Percentiles rank a stretch among this genome's conserved stretches.
Evolutionary conservation across 176 grass and related monocot genomes (phyloP).

Genomic region (Thinopyrum elongatum): DNA sequence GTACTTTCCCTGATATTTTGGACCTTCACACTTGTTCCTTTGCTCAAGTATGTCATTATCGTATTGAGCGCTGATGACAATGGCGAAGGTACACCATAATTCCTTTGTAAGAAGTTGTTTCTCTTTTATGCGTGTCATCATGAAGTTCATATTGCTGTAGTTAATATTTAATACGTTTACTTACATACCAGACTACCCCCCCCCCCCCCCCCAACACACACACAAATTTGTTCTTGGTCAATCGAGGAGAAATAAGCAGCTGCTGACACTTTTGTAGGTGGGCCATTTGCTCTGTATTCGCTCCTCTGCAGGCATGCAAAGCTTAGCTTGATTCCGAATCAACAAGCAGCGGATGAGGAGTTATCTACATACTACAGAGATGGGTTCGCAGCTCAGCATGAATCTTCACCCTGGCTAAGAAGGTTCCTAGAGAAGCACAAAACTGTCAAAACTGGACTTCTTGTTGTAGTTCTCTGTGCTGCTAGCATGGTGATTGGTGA

Average conservation of each 20-base stretch:
- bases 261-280: slow-evolving; percentile 53
- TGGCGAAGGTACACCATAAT: slow-evolving; percentile 61
- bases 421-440: slow-evolving; percentile 92
- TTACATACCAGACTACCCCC: no score
- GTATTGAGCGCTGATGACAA: slow-evolving; percentile 86
- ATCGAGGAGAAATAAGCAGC: slow-evolving; percentile 9
- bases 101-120: background rate
- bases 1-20: slow-evolving; percentile 91
- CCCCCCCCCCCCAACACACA: no score
- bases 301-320: slow-evolving; percentile 97
- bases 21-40: slow-evolving; percentile 91
- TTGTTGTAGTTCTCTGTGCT: slow-evolving; percentile 81
- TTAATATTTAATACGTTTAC: no score
- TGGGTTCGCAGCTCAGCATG: slow-evolving; percentile 33
- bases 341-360: slow-evolving; percentile 97
- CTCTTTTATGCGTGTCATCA: slow-evolving; percentile 12
- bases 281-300: slow-evolving; percentile 94
- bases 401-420: slow-evolving; percentile 68
- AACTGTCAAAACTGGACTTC: slow-evolving; percentile 60
- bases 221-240: no score
- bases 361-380: slow-evolving; percentile 79
- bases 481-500: slow-evolving; percentile 97
- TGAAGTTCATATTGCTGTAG: background rate
- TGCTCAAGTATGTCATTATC: slow-evolving; percentile 88
- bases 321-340: slow-evolving; percentile 89